These are phyloP conservation scores for Rubroboletus pulcherrimus DNA, from an alignment of 768 basidiomycete species.

Conservation along the genomic window DNA sequence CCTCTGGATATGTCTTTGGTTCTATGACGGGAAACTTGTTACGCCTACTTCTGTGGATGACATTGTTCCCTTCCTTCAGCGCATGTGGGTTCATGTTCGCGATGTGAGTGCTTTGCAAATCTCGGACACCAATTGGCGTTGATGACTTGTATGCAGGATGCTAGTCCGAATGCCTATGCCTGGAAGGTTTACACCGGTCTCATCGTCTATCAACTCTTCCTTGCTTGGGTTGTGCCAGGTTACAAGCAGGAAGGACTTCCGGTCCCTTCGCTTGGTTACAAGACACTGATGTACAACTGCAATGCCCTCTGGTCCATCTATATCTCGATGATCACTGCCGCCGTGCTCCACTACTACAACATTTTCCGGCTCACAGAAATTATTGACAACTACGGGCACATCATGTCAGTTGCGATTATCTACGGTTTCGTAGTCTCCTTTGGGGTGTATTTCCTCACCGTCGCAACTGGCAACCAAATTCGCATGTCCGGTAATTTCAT, in stretches of 20 bases:
- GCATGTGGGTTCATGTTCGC: constrained; percentile 83
- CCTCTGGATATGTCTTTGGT: constrained; percentile 96
- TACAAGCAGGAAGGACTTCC: constrained; percentile 94
- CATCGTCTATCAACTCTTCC: constrained; percentile 82
- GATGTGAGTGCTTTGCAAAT: constrained; percentile 47
- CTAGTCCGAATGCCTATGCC: constrained; percentile 83
- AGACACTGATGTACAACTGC: constrained; percentile 93
- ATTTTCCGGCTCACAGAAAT: constrained; percentile 91
- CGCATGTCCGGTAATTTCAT: constrained; percentile 94
- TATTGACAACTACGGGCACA: constrained; percentile 92
- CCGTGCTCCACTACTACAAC: constrained; percentile 68
- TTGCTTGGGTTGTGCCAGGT: constrained; percentile 89
- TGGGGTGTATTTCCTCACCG: constrained; percentile 74
- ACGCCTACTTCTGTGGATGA: constrained; percentile 66
- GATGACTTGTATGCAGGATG: constrained; percentile 56
- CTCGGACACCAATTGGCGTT: not conserved
- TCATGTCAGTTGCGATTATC: constrained; percentile 95
- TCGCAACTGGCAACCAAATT: constrained; percentile 74
- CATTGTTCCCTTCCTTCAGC: constrained; percentile 68
- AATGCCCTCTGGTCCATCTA: constrained; percentile 88
- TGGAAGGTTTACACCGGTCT: constrained; percentile 89
- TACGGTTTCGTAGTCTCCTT: constrained; percentile 81
- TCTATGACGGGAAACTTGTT: constrained; percentile 84
- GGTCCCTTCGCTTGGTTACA: constrained; percentile 90
- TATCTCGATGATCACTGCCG: constrained; percentile 72